Conservation (phyloP, 495 filamentous ascomycete genomes). For the Hypoxylon crocopeplum region DNA sequence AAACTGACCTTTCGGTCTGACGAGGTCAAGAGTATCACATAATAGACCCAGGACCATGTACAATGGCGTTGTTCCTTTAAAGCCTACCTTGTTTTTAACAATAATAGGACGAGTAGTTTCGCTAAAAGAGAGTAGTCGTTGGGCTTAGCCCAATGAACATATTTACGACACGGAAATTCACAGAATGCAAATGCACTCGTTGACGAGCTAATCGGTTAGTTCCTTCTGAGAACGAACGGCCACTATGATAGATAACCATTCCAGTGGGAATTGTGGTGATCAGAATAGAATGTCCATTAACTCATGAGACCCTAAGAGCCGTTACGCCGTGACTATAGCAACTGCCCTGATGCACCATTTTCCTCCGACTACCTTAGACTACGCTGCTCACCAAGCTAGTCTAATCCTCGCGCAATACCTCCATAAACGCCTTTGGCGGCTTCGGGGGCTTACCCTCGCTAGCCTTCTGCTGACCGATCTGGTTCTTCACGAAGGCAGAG, state of each 20-base stretch:
- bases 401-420: conserved; percentile 51
- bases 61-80: too few species aligned
- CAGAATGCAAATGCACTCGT: not conserved
- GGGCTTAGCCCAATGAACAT: too few species aligned
- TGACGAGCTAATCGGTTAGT: not conserved
- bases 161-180: not conserved
- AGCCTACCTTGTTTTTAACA: not conserved
- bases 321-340: conserved; percentile 43
- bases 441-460: conserved; percentile 47
- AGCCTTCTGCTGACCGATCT: conserved; percentile 51
- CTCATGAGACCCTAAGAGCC: conserved; percentile 45
- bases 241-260: not conserved
- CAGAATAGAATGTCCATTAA: conserved; percentile 45
- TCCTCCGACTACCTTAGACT: conserved; percentile 24
- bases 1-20: too few species aligned
- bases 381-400: conserved; percentile 46
- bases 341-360: conserved; percentile 37
- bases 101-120: too few species aligned
- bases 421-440: conserved; percentile 46
- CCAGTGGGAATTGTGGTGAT: conserved; percentile 30
- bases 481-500: conserved; percentile 78
- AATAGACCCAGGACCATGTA: too few species aligned
- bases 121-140: too few species aligned
- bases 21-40: too few species aligned
- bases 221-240: too few species aligned